Base-by-base conservation (phyloP, 805 yeast species). In the Kazachstania kunashirensis region DNA sequence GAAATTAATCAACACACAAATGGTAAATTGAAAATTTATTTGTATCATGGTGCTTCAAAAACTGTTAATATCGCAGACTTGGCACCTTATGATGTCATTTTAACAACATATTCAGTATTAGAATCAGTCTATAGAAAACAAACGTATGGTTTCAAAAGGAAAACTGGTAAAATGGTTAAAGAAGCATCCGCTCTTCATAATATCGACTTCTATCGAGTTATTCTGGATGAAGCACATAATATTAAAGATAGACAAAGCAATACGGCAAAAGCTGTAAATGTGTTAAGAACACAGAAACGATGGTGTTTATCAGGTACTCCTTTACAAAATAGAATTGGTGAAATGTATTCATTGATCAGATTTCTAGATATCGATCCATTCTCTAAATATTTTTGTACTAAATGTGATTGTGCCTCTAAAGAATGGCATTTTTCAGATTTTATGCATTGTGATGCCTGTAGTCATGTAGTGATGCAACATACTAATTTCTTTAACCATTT, bases 301-400 rank as follows among this genome's bases (percentile, higher is more conserved):
- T 84, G 95, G 82, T 92, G 99, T 60, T 59, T 92, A 21, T 75
- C 95, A 4, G 99, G 99, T 48, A 92, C 99, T 0, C 98, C 99
- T 1, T 65, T 92, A 44, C 99, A 92, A 52, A 92, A 92, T 57
- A 69, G 97, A 44, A 88, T 92, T 52, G 98, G 98, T 30, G 99
- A 92, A 63, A 72, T 92, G 68, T 92, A 92, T 59, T 88, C 97
- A 1, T 63, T 92, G 53, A 80, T 92, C 40, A 67, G 97, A 50
- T 92, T 85, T 53, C 61, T 92, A 62, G 75, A 79, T 46, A 68
- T 89, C 26, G 74, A 76, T 33, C 99, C 99, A 8, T 88, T 85
- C 58, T 80, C 89, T 45, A 71, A 77, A 38, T 92, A 92, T 61
- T 89, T 76, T 50, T 92, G 99, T 64, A 84, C 94, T n/a, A 80